These are phyloP conservation scores for Sapria himalayana DNA, from an alignment of 345 rosid genomes.

Conservation along the genomic window DNA sequence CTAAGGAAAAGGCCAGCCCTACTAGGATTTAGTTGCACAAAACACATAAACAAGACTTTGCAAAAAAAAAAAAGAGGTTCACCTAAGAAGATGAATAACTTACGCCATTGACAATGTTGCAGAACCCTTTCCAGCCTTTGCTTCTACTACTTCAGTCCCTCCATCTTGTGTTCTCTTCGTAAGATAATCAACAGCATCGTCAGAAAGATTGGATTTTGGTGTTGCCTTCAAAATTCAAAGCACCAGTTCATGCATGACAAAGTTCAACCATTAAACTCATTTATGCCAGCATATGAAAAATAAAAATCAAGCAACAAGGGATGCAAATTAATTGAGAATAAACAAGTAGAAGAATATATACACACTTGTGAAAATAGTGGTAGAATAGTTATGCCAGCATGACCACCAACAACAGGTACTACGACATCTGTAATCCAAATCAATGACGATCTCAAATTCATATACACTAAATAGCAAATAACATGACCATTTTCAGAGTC, in stretches of 20 bases:
- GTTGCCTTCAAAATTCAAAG: conserved; percentile 28
- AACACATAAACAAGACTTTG: no score
- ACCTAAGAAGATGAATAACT: no score
- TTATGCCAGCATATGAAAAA: no score
- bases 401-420: conserved; percentile 62
- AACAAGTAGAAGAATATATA: background rate
- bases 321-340: no score
- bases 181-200: conserved; percentile 39
- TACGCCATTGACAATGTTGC: conserved; percentile 89
- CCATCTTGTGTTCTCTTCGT: conserved; percentile 82
- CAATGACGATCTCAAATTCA: background rate
- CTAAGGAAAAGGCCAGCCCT: no score
- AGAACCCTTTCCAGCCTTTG: conserved; percentile 88
- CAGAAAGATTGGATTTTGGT: conserved; percentile 46
- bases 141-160: conserved; percentile 84
- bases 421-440: conserved; percentile 25
- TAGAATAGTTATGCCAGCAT: conserved; percentile 59
- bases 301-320: no score
- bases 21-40: no score
- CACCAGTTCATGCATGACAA: conserved; percentile 6
- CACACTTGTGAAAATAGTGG: conserved; percentile 45
- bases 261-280: no score
- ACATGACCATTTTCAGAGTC: background rate
- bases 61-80: no score
- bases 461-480: background rate